Conservation (phyloP, 306 rosid genomes). For the Medicago lupulina region DNA sequence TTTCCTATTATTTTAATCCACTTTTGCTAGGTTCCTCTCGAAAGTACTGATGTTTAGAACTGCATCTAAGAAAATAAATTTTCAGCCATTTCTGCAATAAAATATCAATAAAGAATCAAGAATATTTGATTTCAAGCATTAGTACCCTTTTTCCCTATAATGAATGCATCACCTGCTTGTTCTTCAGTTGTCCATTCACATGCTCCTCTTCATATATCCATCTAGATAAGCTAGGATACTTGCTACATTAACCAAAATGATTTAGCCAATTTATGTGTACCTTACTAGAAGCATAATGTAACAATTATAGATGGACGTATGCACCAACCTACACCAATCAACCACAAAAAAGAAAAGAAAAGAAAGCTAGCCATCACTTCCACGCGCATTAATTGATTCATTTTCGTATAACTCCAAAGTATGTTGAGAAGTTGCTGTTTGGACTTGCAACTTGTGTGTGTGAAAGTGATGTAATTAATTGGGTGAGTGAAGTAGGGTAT, state of each 20-base stretch:
- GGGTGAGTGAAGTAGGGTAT: too few species aligned
- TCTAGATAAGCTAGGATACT: too few species aligned
- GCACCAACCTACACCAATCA: not conserved
- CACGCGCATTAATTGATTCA: too few species aligned
- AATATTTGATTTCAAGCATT: not conserved
- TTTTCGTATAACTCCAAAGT: too few species aligned
- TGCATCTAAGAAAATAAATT: conserved; percentile 46
- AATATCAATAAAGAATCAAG: conserved; percentile 19
- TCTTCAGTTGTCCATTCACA: too few species aligned
- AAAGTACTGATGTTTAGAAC: conserved; percentile 94
- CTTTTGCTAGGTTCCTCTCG: conserved; percentile 86
- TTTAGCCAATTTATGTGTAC: conserved; percentile 38
- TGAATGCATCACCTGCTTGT: conserved; percentile 97
- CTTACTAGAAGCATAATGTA: not conserved
- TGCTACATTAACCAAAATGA: too few species aligned
- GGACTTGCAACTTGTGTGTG: too few species aligned
- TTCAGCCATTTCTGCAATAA: conserved; percentile 28
- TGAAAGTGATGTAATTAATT: too few species aligned
- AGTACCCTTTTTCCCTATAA: conserved; percentile 63
- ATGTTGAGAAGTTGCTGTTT: too few species aligned
- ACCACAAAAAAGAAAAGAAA: too few species aligned
- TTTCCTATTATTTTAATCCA: conserved; percentile 40
- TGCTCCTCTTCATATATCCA: too few species aligned
- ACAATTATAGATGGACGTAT: conserved; percentile 8
- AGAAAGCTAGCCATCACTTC: too few species aligned